Base-by-base conservation (phyloP, 2,329 filamentous ascomycete genomes). In the Tolypocladium amazonense region DNA sequence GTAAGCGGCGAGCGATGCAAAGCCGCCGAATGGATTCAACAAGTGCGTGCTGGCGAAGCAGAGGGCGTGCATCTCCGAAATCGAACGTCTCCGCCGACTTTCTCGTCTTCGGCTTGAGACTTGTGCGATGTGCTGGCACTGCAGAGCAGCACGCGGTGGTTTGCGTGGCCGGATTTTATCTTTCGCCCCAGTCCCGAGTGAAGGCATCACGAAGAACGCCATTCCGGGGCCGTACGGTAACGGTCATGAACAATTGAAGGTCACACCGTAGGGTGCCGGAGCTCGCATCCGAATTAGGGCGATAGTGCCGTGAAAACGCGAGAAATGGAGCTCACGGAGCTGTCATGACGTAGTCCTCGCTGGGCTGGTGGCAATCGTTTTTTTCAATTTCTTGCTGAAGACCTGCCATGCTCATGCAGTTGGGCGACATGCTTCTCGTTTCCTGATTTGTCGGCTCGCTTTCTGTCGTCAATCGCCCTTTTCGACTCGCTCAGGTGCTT, bases 201-300 rank as follows among this genome's bases (percentile, higher is more conserved):
- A 56, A 38, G 30, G 30, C 14, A 38, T 20, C 2, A 35, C 56
- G n/a, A 43, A 18, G 33, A n/a, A 52, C 47, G 47, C 39, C 56
- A 39, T 59, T 59, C 58, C 60, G 60, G 58, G 23, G 35, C 60
- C 60, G 60, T 56, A 35, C 56, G 60, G 58, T 59, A 47, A 61
- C 58, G 58, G 55, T 23, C 37, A 39, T 20, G 39, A 47, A 18
- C 8, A 4, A 39, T 50, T 39, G 38, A 27, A 55, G 43, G 37
- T 35, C 14, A 37, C 47, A 57, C 59, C 59, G 59, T 11, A 57
- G 56, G 23, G 55, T 57, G 25, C 56, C 60, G 60, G 58, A 61
- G 60, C 47, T 58, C 27, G n/a, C 15, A 45, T 56, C 55, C 38
- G 37, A 54, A 58, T 38, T 38, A 39, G 12, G 30, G n/a, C 41